Evolutionary conservation across 768 basidiomycete genomes (phyloP).

Genomic region (Goffeauzyma gilvescens): DNA sequence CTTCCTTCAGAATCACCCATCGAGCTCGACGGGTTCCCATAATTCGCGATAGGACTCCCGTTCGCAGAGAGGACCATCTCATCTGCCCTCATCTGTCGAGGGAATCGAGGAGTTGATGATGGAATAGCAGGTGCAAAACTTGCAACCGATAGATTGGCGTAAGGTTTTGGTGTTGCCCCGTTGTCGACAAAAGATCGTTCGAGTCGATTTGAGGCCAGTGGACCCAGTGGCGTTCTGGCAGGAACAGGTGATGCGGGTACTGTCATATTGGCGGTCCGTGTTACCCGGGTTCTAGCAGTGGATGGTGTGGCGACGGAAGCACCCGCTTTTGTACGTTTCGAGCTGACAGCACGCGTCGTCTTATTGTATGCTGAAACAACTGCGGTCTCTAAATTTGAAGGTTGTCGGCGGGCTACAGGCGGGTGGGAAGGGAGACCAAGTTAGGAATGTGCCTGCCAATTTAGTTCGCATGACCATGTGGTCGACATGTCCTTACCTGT

Average conservation of each 20-base stretch:
- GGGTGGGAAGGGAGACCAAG: not conserved
- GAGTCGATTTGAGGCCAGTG: too few species aligned
- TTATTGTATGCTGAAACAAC: too few species aligned
- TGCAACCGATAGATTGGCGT: conserved; percentile 39
- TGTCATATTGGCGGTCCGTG: too few species aligned
- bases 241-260: too few species aligned
- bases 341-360: too few species aligned
- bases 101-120: conserved; percentile 38
- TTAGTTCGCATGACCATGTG: too few species aligned
- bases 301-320: too few species aligned
- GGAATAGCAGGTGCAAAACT: conserved; percentile 52
- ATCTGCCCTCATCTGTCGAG: conserved; percentile 51
- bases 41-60: conserved; percentile 64
- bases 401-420: too few species aligned
- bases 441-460: not conserved
- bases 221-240: too few species aligned
- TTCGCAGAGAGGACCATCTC: conserved; percentile 66
- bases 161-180: conserved; percentile 17
- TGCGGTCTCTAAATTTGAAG: too few species aligned
- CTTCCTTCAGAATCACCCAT: conserved; percentile 17
- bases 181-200: not conserved
- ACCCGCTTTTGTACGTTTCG: too few species aligned
- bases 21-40: conserved; percentile 30
- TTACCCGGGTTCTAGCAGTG: too few species aligned
- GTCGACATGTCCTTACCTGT: conserved; percentile 3